phyloP scores from a whole-genome alignment of 2,329 filamentous ascomycete species.

The Ascochyta lentis region DNA sequence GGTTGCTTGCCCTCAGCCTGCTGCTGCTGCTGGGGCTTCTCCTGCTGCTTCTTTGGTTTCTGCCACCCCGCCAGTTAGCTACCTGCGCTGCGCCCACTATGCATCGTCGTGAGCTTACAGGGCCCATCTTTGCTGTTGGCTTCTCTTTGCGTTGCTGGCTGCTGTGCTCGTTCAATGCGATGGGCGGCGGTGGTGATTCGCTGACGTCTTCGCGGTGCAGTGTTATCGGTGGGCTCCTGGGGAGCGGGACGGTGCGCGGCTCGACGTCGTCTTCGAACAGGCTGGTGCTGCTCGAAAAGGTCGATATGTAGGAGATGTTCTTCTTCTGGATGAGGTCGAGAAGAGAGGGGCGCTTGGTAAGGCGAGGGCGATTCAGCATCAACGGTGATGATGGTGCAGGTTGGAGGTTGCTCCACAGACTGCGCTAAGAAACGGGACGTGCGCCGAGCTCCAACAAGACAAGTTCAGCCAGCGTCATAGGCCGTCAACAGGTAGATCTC shows the following conservation, averaged over 20 bases:
- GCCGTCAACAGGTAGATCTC: conserved; percentile 5
- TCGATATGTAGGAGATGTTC: conserved; percentile 56
- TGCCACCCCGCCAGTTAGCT: conserved; percentile 39
- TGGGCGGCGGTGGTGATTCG: conserved; percentile 32
- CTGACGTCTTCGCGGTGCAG: conserved; percentile 37
- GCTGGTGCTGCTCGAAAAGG: conserved; percentile 31
- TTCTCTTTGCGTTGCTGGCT: conserved; percentile 19
- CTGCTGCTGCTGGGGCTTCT: conserved; percentile 42
- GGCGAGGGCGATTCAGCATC: conserved; percentile 65
- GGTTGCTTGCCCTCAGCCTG: conserved; percentile 55
- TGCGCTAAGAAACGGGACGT: conserved; percentile 18
- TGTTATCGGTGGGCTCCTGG: conserved; percentile 42
- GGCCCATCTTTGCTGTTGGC: conserved; percentile 44
- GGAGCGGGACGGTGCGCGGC: conserved; percentile 45
- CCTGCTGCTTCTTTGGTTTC: conserved; percentile 46
- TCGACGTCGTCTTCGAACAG: conserved; percentile 37
- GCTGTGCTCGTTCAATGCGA: conserved; percentile 27
- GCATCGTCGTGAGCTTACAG: conserved; percentile 38
- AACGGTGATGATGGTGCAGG: conserved; percentile 26
- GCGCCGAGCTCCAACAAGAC: conserved; percentile 7
- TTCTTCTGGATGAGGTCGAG: conserved; percentile 65
- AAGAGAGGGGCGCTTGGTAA: conserved; percentile 67
- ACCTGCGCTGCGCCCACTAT: conserved; percentile 12
- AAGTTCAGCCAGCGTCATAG: conserved; percentile 13
- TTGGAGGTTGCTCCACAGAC: conserved; percentile 23